Evolutionary conservation across 2,329 filamentous ascomycete species (phyloP), one percentile per base, ranked within the genome.

Genomic region (Daldinia eschscholtzii): DNA sequence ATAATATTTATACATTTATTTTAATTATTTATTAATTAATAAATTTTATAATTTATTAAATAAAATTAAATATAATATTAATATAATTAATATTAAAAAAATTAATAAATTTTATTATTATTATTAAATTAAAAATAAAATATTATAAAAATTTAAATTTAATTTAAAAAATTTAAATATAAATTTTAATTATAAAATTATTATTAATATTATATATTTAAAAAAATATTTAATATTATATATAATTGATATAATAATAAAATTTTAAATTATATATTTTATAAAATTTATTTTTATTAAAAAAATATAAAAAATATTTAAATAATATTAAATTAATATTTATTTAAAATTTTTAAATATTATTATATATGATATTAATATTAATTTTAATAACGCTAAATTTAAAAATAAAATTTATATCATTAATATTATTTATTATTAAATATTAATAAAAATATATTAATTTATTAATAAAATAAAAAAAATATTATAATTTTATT

Each of bases 101-200:
- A 50, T 30, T 12, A 28, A 28, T 30, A 50, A 50, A 30, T 50
- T 50, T 50, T 50, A 35, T 15, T 15, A 50, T 18, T 30, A 50
- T 50, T 50, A 50, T 50, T 30, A 50, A 50, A 50, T 50, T 50
- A 50, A 50, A 28, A 28, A 7, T 42, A 50, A 50, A 50, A 26
- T 13, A 1, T 50, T 50, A 7, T 50, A 50, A 50, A 26, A 28
- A 28, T 50, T 50, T 30, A 26, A 30, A 30, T 50, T 50, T 28
- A 50, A 50, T 18, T 28, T 50, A 50, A 50, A 48, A 23, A 23
- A 23, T 23, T 23, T 23, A 23, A 23, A 23, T 23, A 23, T 48
- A 20, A 26, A 50, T 15, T 50, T 50, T 28, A 50, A 50, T 50
- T 50, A 50, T 50, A 50, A 50, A 30, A n/a, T 50, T 13, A 50